Conservation (phyloP, 169 alveolate species). For the Perkinsus chesapeaki region DNA sequence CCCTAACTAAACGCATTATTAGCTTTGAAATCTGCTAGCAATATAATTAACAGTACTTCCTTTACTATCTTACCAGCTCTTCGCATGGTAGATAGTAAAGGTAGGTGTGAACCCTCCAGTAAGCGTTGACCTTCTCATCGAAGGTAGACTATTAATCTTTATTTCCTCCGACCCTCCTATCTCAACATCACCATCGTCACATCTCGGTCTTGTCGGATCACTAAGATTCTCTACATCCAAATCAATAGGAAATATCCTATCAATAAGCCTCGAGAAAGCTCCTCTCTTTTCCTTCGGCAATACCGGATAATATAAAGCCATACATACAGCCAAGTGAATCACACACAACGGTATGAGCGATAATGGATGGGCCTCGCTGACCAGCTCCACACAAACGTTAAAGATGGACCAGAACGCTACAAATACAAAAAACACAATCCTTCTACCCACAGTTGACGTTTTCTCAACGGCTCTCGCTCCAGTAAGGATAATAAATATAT, state of each 20-base stretch:
- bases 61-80: not conserved
- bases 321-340: not conserved
- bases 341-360: not conserved
- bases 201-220: not conserved
- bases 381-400: not conserved
- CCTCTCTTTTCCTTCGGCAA: not conserved
- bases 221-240: not conserved
- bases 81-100: not conserved
- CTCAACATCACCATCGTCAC: not conserved
- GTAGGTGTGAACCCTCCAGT: no score
- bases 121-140: not conserved
- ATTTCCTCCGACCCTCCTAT: not conserved
- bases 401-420: not conserved
- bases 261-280: not conserved
- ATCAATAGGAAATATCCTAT: not conserved
- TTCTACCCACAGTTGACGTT: not conserved
- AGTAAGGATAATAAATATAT: not conserved
- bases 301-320: not conserved
- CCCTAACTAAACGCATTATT: not conserved
- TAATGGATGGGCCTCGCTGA: not conserved
- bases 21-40: not conserved
- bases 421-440: not conserved
- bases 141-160: not conserved
- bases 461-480: not conserved
- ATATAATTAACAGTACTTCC: no score